Conservation (phyloP, 257 asterid genomes). For the Jasminum sambac region DNA sequence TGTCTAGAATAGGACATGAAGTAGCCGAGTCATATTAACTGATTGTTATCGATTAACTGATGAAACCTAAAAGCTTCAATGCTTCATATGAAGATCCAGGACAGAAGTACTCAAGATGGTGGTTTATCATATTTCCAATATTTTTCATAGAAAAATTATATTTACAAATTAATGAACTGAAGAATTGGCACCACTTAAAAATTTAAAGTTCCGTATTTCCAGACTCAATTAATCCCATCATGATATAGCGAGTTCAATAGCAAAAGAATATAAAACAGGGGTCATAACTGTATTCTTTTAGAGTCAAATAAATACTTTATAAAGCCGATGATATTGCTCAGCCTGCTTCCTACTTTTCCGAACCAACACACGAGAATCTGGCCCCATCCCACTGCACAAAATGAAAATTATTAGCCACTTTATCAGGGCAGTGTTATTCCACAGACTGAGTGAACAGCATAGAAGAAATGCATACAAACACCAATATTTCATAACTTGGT, state of each 20-base stretch:
- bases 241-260: not conserved
- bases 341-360: conserved; percentile 98
- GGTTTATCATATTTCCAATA: not conserved
- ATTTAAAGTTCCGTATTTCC: not conserved
- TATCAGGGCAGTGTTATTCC: conserved; percentile 11
- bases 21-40: not conserved
- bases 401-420: conserved; percentile 18
- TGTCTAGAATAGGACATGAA: not conserved
- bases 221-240: not conserved
- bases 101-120: not conserved
- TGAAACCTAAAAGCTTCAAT: not conserved
- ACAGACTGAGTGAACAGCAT: not conserved
- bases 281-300: not conserved
- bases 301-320: conserved; percentile 56
- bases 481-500: not conserved
- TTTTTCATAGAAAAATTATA: not conserved
- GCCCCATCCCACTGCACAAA: conserved; percentile 98
- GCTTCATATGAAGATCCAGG: not conserved
- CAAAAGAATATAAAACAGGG: not conserved
- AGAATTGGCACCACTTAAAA: not conserved
- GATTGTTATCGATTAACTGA: not conserved
- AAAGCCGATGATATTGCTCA: conserved; percentile 84
- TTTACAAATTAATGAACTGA: not conserved
- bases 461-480: not conserved
- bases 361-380: conserved; percentile 96